Evolutionary conservation across 345 rosid species (phyloP), one percentile per base, ranked within the genome.

Genomic region (Acer negundo): DNA sequence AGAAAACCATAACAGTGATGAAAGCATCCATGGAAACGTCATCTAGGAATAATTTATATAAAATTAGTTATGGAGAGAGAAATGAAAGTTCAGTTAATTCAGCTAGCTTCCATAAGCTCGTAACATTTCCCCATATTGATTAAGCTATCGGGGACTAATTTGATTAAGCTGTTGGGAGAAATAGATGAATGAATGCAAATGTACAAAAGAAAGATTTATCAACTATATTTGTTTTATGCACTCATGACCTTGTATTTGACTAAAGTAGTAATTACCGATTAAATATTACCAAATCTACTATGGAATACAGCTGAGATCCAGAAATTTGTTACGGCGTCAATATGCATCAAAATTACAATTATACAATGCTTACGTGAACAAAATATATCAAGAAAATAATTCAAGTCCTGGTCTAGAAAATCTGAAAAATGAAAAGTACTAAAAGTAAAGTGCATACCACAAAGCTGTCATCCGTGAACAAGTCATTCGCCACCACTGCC

Each of bases 381-480:
- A n/a, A 44, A 75, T 66, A 35, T 79, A 63, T 8, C 24, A 2
- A 81, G 77, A 64, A 62, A 59, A 47, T 24, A n/a, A 64, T 23
- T 49, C 24, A n/a, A 64, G 69, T 53, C 31, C 51, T 31, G 55
- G 49, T 23, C 49, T 20, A 61, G 68, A 70, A 66, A 49, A 40
- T 20, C 10, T 20, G 15, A 61, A 47, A 55, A 55, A 77, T 17
- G 63, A 73, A 55, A 47, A 28, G 23, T 6, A 24, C 74, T 40
- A 53, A 72, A 70, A 72, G 63, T 73, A 22, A 77, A 66, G 75
- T 51, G 67, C 90, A 31, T 86, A 96, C 99, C 97, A 96, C 86
- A 78, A 96, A 96, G 90, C 95, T 96, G 85, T 96, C 99, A 76
- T 96, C 99, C 8, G 98, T 94, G 82, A 88, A 88, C 26, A 96